Evolutionary conservation across 2,329 filamentous ascomycete species (phyloP).

Genomic region (Cytospora piceae): DNA sequence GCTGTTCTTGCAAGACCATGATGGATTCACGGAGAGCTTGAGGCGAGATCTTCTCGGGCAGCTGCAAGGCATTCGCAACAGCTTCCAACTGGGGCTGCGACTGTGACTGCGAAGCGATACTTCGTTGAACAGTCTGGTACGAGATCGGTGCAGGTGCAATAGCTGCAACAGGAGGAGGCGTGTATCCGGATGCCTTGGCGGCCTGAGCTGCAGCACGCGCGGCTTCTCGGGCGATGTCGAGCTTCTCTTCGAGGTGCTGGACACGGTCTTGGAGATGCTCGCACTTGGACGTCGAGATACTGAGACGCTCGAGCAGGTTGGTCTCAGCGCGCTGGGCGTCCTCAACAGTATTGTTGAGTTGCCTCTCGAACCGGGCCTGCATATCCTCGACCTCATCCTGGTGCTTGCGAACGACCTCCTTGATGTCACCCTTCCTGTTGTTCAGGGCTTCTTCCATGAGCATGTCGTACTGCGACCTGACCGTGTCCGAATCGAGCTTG

Average conservation of each 20-base stretch:
- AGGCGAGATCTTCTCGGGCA: conserved; percentile 87
- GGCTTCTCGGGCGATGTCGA: conserved; percentile 87
- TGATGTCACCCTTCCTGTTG: conserved; percentile 62
- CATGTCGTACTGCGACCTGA: conserved; percentile 80
- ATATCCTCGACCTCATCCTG: conserved; percentile 74
- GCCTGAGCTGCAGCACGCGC: conserved; percentile 82
- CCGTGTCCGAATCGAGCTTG: conserved; percentile 78
- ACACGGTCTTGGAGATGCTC: conserved; percentile 87
- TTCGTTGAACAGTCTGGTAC: conserved; percentile 32
- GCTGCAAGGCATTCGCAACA: conserved; percentile 48
- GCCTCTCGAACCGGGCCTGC: conserved; percentile 73
- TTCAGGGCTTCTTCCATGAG: conserved; percentile 79
- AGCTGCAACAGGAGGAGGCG: conserved; percentile 41
- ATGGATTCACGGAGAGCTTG: conserved; percentile 96
- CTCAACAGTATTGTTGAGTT: conserved; percentile 73
- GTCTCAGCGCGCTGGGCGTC: conserved; percentile 81
- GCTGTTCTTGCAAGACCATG: conserved; percentile 92
- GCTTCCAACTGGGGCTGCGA: conserved; percentile 42
- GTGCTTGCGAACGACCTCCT: conserved; percentile 60
- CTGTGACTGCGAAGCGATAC: conserved; percentile 33
- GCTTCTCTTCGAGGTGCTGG: conserved; percentile 82
- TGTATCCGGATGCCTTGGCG: conserved; percentile 58
- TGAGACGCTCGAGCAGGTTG: conserved; percentile 79
- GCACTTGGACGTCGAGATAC: conserved; percentile 80
- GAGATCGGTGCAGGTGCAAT: conserved; percentile 33